A percentile compares a stretch with the other conserved stretches of the same genome.
These are phyloP conservation scores for Cyberlindnera subsufficiens DNA, from an alignment of 805 yeast species.

Conservation along the genomic window DNA sequence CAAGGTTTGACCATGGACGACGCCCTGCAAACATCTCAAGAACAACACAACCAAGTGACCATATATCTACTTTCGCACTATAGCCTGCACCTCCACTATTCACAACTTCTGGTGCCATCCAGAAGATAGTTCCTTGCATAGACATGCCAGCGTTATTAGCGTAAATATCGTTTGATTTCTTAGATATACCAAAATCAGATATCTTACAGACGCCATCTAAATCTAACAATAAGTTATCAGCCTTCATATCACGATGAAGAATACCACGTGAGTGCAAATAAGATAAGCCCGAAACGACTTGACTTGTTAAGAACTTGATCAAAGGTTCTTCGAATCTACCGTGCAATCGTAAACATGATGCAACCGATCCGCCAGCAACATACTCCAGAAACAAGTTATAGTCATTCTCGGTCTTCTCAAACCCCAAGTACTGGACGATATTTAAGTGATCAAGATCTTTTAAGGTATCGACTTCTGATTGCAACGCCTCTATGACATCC, in stretches of 20 bases:
- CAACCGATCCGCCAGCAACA: constrained; percentile 97
- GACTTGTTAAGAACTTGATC: constrained; percentile 67
- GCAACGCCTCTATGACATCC: constrained; percentile 74
- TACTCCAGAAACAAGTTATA: constrained; percentile 89
- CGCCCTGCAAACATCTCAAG: constrained; percentile 97
- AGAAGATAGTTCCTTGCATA: constrained; percentile 96
- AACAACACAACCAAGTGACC: constrained; percentile 98
- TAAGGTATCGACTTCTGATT: constrained; percentile 87
- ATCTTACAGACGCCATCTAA: constrained; percentile 92
- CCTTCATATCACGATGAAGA: constrained; percentile 89
- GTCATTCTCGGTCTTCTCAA: constrained; percentile 66
- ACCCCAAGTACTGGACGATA: constrained; percentile 94
- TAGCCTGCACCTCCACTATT: constrained; percentile 89
- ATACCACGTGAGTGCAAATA: constrained; percentile 85
- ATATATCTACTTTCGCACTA: constrained; percentile 95
- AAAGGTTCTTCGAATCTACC: constrained; percentile 82
- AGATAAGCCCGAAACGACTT: constrained; percentile 79
- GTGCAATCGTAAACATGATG: constrained; percentile 71
- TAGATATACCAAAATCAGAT: constrained; percentile 94
- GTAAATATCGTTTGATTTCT: constrained; percentile 77
- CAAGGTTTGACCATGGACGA: constrained; percentile 95
- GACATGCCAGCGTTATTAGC: constrained; percentile 93
- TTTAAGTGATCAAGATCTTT: constrained; percentile 91
- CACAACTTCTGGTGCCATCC: constrained; percentile 99
- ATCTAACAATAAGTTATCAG: constrained; percentile 85